Conservation (phyloP, 345 rosid genomes). For the Sonneratia caseolaris region DNA sequence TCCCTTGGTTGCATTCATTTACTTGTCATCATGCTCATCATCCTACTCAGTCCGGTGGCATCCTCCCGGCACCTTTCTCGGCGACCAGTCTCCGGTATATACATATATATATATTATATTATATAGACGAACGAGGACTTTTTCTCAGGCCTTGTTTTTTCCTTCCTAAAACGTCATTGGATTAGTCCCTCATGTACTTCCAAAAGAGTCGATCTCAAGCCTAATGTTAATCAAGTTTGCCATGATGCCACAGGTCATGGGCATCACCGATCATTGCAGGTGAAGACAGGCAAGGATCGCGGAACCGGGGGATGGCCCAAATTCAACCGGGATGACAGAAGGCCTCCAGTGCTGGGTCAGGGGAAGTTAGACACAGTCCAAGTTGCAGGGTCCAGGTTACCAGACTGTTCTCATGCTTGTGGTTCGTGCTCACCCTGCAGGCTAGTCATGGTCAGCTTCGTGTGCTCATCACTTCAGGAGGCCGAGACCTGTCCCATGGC, state of each 20-base stretch:
- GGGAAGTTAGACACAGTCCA: slow-evolving; percentile 51
- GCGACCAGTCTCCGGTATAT: slow-evolving; percentile 22
- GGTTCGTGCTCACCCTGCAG: slow-evolving; percentile 88
- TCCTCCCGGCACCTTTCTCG: slow-evolving; percentile 30
- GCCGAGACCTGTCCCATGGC: slow-evolving; percentile 98
- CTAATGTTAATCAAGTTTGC: neutral
- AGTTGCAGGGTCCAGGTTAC: slow-evolving; percentile 76
- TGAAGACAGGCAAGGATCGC: neutral
- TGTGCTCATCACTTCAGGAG: slow-evolving; percentile 70
- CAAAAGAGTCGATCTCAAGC: too few species aligned
- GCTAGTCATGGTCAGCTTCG: slow-evolving; percentile 88
- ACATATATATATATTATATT: too few species aligned
- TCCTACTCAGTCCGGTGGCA: slow-evolving; percentile 16
- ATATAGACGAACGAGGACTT: neutral
- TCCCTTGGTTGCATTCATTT: slow-evolving; percentile 15
- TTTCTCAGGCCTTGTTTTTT: neutral
- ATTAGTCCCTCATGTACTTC: too few species aligned
- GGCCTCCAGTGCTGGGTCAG: slow-evolving; percentile 8
- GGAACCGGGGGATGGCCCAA: too few species aligned
- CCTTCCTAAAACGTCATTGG: neutral
- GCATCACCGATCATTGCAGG: slow-evolving; percentile 13
- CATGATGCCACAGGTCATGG: slow-evolving; percentile 14
- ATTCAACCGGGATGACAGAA: slow-evolving; percentile 10
- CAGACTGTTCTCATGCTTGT: slow-evolving; percentile 87
- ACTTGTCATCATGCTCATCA: slow-evolving; percentile 22